These are phyloP conservation scores for Brettanomyces sp. DNA, from an alignment of 805 yeast genomes.

Conservation along the genomic window DNA sequence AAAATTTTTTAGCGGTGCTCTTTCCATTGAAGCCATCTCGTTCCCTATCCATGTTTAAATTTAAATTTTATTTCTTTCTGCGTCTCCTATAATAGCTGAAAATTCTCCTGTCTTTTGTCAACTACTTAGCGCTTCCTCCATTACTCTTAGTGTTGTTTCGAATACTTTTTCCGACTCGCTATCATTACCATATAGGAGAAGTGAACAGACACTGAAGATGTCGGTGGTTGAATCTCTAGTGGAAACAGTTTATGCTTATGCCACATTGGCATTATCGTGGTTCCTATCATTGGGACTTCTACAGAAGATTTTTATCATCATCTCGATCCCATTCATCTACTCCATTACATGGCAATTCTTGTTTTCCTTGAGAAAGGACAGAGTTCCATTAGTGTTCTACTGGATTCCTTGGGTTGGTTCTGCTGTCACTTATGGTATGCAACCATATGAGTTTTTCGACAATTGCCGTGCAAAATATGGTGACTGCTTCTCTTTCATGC, in stretches of 20 bases:
- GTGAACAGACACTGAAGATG: constrained; percentile 9
- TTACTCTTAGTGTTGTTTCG: background rate
- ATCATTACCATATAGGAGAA: no score
- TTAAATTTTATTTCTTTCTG: no score
- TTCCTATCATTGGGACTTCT: constrained; percentile 13
- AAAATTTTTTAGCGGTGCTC: no score
- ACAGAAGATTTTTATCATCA: constrained; percentile 25
- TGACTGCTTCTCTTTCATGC: constrained; percentile 82
- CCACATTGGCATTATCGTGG: constrained; percentile 2
- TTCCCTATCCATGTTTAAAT: no score
- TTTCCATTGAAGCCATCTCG: no score
- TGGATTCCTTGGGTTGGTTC: constrained; percentile 96
- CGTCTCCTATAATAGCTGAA: no score
- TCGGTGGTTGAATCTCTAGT: constrained; percentile 17
- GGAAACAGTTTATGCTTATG: constrained; percentile 9
- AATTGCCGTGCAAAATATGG: constrained; percentile 76
- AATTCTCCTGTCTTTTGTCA: no score
- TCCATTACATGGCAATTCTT: constrained; percentile 56
- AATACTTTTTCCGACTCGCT: no score
- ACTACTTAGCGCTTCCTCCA: background rate
- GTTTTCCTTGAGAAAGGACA: constrained; percentile 65
- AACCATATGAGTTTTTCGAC: constrained; percentile 85
- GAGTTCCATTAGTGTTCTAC: constrained; percentile 86
- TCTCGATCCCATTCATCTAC: constrained; percentile 53
- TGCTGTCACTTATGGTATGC: constrained; percentile 82